phyloP scores from a whole-genome alignment of 2,329 filamentous ascomycete genomes.

The Dothistroma septosporum region DNA sequence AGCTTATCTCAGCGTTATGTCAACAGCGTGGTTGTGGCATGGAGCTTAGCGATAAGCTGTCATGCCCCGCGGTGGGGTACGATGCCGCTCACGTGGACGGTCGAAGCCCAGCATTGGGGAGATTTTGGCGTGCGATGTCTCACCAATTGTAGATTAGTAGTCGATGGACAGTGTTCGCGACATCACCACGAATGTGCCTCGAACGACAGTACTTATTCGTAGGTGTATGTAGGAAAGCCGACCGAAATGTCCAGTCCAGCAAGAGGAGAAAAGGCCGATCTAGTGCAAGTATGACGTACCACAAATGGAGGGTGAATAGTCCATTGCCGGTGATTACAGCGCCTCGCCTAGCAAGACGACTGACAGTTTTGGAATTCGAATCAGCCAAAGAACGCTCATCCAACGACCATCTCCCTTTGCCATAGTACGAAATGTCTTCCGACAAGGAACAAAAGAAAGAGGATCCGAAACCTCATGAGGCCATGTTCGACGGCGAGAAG shows the following conservation, averaged over 20 bases:
- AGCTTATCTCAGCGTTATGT: too few relatives aligned
- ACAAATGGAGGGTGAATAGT: not conserved
- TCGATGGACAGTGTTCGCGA: too few relatives aligned
- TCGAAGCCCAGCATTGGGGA: too few relatives aligned
- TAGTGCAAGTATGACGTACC: not conserved
- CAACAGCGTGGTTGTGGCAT: too few relatives aligned
- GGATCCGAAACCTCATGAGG: conserved; percentile 29
- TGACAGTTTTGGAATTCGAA: not conserved
- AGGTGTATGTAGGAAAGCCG: not conserved
- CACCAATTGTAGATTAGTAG: too few relatives aligned
- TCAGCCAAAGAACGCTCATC: not conserved
- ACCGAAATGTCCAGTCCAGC: not conserved
- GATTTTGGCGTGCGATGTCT: too few relatives aligned
- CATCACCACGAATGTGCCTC: too few relatives aligned
- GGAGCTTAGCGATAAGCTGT: too few relatives aligned
- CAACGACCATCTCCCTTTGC: not conserved
- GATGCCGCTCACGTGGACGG: too few relatives aligned
- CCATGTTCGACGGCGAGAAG: conserved; percentile 38
- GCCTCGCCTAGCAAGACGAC: not conserved
- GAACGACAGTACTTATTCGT: too few relatives aligned
- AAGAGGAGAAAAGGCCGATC: not conserved
- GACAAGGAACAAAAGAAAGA: conserved; percentile 27
- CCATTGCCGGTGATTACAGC: not conserved
- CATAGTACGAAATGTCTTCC: conserved; percentile 24
- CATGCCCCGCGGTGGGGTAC: too few relatives aligned